Percentiles rank a stretch among this genome's conserved stretches.
phyloP scores from a whole-genome alignment of 1,139 yeast species.

The Neolecta irregularis region DNA sequence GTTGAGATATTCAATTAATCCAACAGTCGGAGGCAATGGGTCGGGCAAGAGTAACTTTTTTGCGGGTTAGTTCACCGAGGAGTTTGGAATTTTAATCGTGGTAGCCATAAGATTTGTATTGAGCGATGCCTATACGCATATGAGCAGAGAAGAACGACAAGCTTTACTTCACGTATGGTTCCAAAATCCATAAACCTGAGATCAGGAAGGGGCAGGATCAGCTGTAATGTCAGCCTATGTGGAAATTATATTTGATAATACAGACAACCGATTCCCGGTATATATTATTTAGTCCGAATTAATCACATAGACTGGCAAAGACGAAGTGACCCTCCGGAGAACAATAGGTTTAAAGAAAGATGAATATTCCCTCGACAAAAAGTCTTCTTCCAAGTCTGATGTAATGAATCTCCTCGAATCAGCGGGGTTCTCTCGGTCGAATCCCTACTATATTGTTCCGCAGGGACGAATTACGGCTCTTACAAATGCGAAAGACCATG shows the following conservation, averaged over 20 bases:
- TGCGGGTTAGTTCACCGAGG: slow-evolving; percentile 29
- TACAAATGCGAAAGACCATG: slow-evolving; percentile 78
- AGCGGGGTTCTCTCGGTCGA: slow-evolving; percentile 82
- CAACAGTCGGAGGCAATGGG: slow-evolving; percentile 70
- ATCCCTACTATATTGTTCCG: slow-evolving; percentile 92
- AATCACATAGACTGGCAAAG: slow-evolving; percentile 28
- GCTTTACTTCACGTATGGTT: slow-evolving; percentile 57
- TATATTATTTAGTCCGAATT: slow-evolving; percentile 15
- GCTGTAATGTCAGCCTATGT: slow-evolving; percentile 89
- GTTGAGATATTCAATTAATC: not conserved
- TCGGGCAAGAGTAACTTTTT: slow-evolving; percentile 94
- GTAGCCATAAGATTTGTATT: slow-evolving; percentile 76
- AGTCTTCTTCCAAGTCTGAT: slow-evolving; percentile 45
- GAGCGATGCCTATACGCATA: slow-evolving; percentile 76
- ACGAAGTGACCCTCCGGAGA: slow-evolving; percentile 61
- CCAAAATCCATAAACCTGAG: not conserved
- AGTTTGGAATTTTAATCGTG: not conserved
- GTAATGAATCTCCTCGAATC: slow-evolving; percentile 71
- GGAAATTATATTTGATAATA: slow-evolving; percentile 72
- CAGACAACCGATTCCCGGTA: slow-evolving; percentile 59
- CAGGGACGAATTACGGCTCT: slow-evolving; percentile 69
- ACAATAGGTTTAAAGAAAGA: slow-evolving; percentile 88
- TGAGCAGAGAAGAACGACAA: slow-evolving; percentile 80
- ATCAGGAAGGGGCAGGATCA: slow-evolving; percentile 47
- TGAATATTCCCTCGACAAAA: slow-evolving; percentile 62